Percentiles rank a stretch among this genome's conserved stretches.
Conservation (phyloP, 1,284 basidiomycete genomes). For the Pseudozyma sp. region DNA sequence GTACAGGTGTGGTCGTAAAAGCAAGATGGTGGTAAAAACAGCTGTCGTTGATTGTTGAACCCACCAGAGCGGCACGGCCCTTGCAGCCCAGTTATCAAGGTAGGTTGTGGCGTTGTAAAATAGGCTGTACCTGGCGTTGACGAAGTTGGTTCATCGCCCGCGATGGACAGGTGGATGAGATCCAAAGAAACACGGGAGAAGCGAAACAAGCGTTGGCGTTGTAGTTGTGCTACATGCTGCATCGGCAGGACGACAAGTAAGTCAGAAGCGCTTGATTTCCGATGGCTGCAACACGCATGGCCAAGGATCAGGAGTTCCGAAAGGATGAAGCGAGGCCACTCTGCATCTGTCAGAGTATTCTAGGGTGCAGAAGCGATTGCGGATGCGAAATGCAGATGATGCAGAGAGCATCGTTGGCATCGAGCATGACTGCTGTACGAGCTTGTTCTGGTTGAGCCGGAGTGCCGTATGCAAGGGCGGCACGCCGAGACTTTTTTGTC, state of each 20-base stretch:
- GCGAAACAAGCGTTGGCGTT: neutral
- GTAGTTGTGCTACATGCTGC: neutral
- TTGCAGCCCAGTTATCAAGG: conserved; percentile 15
- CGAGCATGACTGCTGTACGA: too few species aligned
- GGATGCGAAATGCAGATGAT: too few species aligned
- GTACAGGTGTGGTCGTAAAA: neutral
- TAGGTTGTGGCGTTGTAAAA: neutral
- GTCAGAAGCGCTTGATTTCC: too few species aligned
- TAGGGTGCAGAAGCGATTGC: too few species aligned
- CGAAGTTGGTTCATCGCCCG: neutral
- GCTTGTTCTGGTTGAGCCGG: too few species aligned
- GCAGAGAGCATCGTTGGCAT: too few species aligned
- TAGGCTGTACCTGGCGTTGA: neutral
- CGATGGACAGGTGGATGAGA: neutral
- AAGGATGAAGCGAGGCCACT: too few species aligned
- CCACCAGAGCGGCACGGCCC: conserved; percentile 5
- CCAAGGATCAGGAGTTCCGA: conserved; percentile 1
- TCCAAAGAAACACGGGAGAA: neutral
- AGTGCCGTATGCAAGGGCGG: too few species aligned
- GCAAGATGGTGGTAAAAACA: neutral
- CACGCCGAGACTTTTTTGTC: too few species aligned
- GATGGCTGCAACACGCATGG: neutral
- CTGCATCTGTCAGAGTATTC: too few species aligned
- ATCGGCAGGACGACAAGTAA: too few species aligned
- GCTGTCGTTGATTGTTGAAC: neutral